Conservation (phyloP, 2,329 filamentous ascomycete genomes). For the Epichloe hybrida region DNA sequence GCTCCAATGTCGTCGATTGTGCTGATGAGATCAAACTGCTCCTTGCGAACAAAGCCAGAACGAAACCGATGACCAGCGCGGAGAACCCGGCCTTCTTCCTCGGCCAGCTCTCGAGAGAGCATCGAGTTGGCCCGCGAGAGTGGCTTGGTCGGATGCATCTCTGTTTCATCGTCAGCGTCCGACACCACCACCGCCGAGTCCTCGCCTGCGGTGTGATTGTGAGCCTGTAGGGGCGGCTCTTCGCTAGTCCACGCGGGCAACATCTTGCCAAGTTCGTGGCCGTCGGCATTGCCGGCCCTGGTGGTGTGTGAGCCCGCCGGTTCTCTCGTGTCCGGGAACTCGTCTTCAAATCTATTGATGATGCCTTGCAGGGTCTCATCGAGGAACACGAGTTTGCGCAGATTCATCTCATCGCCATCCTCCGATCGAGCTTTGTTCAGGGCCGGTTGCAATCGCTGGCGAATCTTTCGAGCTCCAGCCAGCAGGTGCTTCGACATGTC, state of each 20-base stretch:
- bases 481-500: slow-evolving; percentile 89
- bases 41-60: slow-evolving; percentile 35
- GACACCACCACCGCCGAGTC: slow-evolving; percentile 26
- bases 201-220: slow-evolving; percentile 15
- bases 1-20: slow-evolving; percentile 34
- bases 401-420: slow-evolving; percentile 58
- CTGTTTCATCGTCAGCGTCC: slow-evolving; percentile 36
- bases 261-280: background rate
- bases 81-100: slow-evolving; percentile 43
- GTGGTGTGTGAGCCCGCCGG: slow-evolving; percentile 1
- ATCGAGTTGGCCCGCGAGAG: slow-evolving; percentile 40
- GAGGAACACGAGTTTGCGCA: slow-evolving; percentile 75
- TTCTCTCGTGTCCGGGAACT: slow-evolving; percentile 76
- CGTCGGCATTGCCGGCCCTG: background rate
- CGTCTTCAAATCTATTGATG: slow-evolving; percentile 90
- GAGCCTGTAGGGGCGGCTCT: slow-evolving; percentile 11
- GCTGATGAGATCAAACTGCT: slow-evolving; percentile 36
- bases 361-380: slow-evolving; percentile 81
- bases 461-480: slow-evolving; percentile 77
- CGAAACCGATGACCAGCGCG: slow-evolving; percentile 45
- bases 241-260: slow-evolving; percentile 5
- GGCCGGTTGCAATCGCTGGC: slow-evolving; percentile 68
- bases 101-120: slow-evolving; percentile 38
- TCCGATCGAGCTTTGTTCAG: slow-evolving; percentile 59
- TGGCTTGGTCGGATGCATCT: slow-evolving; percentile 25